Percentiles rank a stretch among this genome's conserved stretches.
Evolutionary conservation across 2,329 filamentous ascomycete species (phyloP).

Genomic region (Penicillium sp.): DNA sequence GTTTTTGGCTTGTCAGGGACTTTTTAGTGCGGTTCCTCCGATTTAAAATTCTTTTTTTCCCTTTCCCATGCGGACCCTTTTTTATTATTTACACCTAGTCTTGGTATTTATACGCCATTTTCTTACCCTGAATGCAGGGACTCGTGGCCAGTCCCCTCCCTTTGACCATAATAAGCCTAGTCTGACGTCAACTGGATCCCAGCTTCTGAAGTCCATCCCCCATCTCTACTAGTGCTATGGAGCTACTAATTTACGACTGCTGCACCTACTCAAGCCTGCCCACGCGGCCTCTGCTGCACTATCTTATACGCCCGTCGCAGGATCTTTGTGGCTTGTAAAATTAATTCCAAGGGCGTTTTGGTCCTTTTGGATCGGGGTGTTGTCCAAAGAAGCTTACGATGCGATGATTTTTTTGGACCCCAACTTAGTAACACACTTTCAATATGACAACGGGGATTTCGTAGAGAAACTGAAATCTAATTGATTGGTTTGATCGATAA

Average conservation of each 20-base stretch:
- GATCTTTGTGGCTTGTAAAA: slow-evolving; percentile 10
- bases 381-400: neutral
- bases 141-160: slow-evolving; percentile 19
- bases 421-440: neutral
- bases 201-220: neutral
- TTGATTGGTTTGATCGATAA: neutral
- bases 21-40: slow-evolving; percentile 9
- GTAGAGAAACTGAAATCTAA: neutral
- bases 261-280: slow-evolving; percentile 12
- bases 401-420: neutral
- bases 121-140: slow-evolving; percentile 19
- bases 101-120: neutral
- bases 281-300: slow-evolving; percentile 17
- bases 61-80: slow-evolving; percentile 6
- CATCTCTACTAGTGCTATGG: slow-evolving; percentile 1
- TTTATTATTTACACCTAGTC: neutral
- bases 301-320: neutral
- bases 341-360: neutral
- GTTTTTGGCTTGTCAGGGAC: slow-evolving; percentile 14
- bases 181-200: neutral
- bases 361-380: neutral
- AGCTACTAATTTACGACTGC: slow-evolving; percentile 1
- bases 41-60: neutral
- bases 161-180: slow-evolving; percentile 11
- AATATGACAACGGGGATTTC: neutral